Evolutionary conservation across 352 stramenopile genomes (phyloP), one percentile per base, ranked within the genome.

Genomic region (Globisporangium ultimum): DNA sequence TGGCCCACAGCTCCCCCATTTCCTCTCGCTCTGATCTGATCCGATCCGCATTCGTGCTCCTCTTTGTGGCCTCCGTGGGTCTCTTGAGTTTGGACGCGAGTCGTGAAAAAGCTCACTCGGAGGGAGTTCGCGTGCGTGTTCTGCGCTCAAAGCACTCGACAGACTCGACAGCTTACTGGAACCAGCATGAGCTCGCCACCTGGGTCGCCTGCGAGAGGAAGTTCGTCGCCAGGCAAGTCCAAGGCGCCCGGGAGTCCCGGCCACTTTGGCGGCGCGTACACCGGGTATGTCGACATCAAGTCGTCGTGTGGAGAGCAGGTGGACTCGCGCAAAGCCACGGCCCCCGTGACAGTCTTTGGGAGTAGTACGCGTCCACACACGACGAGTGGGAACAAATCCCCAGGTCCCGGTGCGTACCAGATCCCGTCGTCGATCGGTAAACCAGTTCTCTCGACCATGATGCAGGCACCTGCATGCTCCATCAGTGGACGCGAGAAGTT

Each of bases 401-500:
- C 82, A 2, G 82, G 82, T 7, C 82, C 82, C 0, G 82, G 82
- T 0, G 63, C 70, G 12, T 89, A 90, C 51, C 74, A 87, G 61
- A 85, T 90, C 38, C 78, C 80, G 41, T 87, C 82, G 17, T 80
- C 80, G 2, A 89, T 92, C 47, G 78, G 78, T 41, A 88, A 87
- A 45, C 76, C 82, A 18, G 72, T 89, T 40, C 60, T 89, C 17
- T 89, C 79, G 22, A 91, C 81, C 2, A 89, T 89, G 70, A 12
- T 24, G 0, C 61, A 72, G 32, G 82, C 78, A 0, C 79, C 82
- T 17, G 58, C 78, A 1, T 89, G 72, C 32, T 89, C 82, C 20
- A 87, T 92, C 67, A 86, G 72, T 18, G 82, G 82, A 9, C 80
- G 82, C 47, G 82, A 92, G 63, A 90, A 90, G 64, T 92, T 92